Evolutionary conservation across 1,284 basidiomycete genomes (phyloP).

Genomic region (Fomitopsis schrenkii): DNA sequence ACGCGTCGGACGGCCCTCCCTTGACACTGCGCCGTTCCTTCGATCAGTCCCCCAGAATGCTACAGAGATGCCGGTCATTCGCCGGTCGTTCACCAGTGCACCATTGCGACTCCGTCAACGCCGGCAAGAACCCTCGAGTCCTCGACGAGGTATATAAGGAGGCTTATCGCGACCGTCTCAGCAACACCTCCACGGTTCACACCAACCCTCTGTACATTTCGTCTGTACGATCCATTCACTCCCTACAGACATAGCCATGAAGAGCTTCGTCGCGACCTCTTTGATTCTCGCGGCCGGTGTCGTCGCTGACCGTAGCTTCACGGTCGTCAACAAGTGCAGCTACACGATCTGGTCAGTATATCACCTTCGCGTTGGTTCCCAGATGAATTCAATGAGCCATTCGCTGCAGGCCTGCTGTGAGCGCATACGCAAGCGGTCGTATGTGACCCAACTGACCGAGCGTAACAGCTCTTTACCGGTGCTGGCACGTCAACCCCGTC

Average conservation of each 20-base stretch:
- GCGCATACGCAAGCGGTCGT: neutral
- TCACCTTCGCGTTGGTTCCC: too few species aligned
- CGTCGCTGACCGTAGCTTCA: constrained; percentile 28
- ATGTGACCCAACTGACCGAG: neutral
- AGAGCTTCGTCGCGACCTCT: neutral
- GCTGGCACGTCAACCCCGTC: neutral
- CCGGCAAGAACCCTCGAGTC: neutral
- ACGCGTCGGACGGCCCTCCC: neutral
- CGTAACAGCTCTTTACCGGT: constrained; percentile 3
- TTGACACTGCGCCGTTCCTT: neutral
- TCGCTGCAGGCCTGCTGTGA: constrained; percentile 4
- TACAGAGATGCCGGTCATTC: neutral
- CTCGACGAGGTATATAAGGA: neutral
- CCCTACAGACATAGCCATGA: neutral
- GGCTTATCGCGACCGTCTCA: neutral
- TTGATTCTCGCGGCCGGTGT: constrained; percentile 9
- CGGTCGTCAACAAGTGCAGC: constrained; percentile 34
- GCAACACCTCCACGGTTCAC: neutral
- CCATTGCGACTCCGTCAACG: neutral
- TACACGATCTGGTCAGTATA: constrained; percentile 33
- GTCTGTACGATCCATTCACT: neutral
- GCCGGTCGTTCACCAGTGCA: neutral
- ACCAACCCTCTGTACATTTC: neutral
- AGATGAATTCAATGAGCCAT: neutral
- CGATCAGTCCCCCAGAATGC: neutral